Evolutionary conservation across 169 alveolate genomes (phyloP).

Genomic region (Eimeria necatrix): DNA sequence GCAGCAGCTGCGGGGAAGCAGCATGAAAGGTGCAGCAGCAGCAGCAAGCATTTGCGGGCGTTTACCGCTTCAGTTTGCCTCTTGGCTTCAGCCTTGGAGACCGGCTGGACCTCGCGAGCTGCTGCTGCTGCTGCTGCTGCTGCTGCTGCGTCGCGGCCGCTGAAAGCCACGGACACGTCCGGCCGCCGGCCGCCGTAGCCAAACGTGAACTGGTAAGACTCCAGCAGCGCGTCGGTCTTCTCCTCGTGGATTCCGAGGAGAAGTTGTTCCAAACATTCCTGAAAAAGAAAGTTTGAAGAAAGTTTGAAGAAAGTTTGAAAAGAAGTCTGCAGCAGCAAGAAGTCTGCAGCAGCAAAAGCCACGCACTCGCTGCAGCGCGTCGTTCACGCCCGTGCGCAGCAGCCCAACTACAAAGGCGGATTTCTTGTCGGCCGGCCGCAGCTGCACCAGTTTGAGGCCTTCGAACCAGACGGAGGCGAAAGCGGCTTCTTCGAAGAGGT

Average conservation of each 20-base stretch:
- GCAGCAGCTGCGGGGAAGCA: conserved; percentile 39
- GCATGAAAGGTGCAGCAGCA: not conserved
- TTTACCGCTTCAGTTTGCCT: conserved; percentile 71
- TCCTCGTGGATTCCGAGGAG: conserved; percentile 56
- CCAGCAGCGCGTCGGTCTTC: conserved; percentile 45
- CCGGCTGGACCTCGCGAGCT: not conserved
- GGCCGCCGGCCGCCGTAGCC: conserved; percentile 30
- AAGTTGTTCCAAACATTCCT: conserved; percentile 67
- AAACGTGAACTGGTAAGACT: conserved; percentile 59
- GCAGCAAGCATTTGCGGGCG: not conserved
- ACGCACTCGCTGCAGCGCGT: conserved; percentile 46
- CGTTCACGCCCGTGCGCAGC: conserved; percentile 59
- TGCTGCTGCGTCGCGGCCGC: not conserved
- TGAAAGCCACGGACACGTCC: conserved; percentile 3
- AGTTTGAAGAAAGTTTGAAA: not conserved
- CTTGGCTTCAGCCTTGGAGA: conserved; percentile 71
- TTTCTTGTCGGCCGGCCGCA: conserved; percentile 33
- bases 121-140: not conserved
- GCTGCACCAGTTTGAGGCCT: conserved; percentile 54
- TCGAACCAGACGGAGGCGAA: conserved; percentile 51
- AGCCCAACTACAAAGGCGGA: conserved; percentile 14
- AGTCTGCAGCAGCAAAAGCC: too few species aligned
- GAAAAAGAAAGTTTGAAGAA: not conserved
- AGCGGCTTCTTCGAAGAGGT: conserved; percentile 49
- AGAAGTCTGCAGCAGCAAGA: too few species aligned